A percentile compares a stretch with the other conserved stretches of the same genome.
phyloP scores from a whole-genome alignment of 805 yeast species.

The Cephaloascus albidus region DNA sequence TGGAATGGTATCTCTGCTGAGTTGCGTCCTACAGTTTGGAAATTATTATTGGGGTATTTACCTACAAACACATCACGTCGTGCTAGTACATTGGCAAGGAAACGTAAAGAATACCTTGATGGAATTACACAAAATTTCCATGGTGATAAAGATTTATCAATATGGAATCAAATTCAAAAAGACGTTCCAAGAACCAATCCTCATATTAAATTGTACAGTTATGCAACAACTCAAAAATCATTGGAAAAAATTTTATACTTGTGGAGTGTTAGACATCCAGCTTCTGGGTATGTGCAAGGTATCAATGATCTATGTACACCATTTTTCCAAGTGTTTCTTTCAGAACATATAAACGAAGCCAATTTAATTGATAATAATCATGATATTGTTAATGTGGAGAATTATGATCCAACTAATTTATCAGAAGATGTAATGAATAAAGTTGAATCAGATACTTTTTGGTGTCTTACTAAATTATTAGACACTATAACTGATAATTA shows the following conservation, averaged over 20 bases:
- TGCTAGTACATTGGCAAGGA: conserved; percentile 56
- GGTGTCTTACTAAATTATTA: conserved; percentile 87
- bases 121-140: conserved; percentile 62
- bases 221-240: conserved; percentile 63
- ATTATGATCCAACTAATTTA: conserved; percentile 52
- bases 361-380: conserved; percentile 18
- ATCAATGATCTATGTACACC: conserved; percentile 93
- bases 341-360: conserved; percentile 46
- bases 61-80: conserved; percentile 82
- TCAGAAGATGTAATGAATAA: conserved; percentile 52
- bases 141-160: conserved; percentile 56
- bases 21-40: conserved; percentile 83
- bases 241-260: conserved; percentile 74
- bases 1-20: conserved; percentile 93
- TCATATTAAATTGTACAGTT: conserved; percentile 61
- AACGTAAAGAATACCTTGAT: conserved; percentile 77
- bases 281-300: conserved; percentile 97
- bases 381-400: conserved; percentile 40
- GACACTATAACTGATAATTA: conserved; percentile 96
- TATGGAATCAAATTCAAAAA: conserved; percentile 94
- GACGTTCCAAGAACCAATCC: conserved; percentile 96
- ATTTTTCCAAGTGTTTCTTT: conserved; percentile 76
- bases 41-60: conserved; percentile 76
- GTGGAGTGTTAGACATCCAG: conserved; percentile 97
- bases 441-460: conserved; percentile 92